These are phyloP conservation scores for Rhynchospora pubera DNA, from an alignment of 176 grass and related monocot species.

Conservation along the genomic window DNA sequence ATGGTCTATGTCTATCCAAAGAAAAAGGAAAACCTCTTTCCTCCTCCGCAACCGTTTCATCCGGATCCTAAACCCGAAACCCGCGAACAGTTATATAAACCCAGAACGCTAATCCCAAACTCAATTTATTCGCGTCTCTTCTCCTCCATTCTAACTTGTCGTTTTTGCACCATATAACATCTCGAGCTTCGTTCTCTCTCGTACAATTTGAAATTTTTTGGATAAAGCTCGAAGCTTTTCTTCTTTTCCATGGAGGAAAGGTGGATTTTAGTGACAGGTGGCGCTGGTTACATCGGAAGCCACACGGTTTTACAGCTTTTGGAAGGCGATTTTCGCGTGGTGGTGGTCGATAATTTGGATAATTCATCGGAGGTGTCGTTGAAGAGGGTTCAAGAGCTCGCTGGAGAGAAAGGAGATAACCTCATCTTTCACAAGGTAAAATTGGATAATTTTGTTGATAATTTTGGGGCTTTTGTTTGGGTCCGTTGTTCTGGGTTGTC, in stretches of 20 bases:
- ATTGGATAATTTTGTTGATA: neutral
- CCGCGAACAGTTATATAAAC: slow-evolving; percentile 18
- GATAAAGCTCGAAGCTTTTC: neutral
- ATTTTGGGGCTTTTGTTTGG: slow-evolving; percentile 4
- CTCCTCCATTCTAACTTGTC: slow-evolving; percentile 11
- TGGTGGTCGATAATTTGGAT: slow-evolving; percentile 88
- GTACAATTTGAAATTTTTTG: neutral
- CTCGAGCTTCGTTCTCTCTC: neutral
- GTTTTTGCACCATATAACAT: neutral
- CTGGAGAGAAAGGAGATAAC: slow-evolving; percentile 42
- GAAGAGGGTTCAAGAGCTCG: slow-evolving; percentile 53
- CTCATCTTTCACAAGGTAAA: slow-evolving; percentile 70
- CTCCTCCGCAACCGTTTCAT: neutral
- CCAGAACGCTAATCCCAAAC: neutral
- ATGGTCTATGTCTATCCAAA: slow-evolving; percentile 9
- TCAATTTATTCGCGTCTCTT: slow-evolving; percentile 7
- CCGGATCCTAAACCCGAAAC: neutral
- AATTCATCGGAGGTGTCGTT: slow-evolving; percentile 69
- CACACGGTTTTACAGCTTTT: slow-evolving; percentile 91
- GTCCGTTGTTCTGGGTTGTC: neutral
- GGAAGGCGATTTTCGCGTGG: slow-evolving; percentile 53
- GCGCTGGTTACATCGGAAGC: slow-evolving; percentile 98
- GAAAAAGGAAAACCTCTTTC: neutral
- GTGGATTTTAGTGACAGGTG: slow-evolving; percentile 81
- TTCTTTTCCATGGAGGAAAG: slow-evolving; percentile 19